Percentiles rank a stretch among this genome's conserved stretches.
phyloP scores from a whole-genome alignment of 768 basidiomycete genomes.

The Lentinula boryana region DNA sequence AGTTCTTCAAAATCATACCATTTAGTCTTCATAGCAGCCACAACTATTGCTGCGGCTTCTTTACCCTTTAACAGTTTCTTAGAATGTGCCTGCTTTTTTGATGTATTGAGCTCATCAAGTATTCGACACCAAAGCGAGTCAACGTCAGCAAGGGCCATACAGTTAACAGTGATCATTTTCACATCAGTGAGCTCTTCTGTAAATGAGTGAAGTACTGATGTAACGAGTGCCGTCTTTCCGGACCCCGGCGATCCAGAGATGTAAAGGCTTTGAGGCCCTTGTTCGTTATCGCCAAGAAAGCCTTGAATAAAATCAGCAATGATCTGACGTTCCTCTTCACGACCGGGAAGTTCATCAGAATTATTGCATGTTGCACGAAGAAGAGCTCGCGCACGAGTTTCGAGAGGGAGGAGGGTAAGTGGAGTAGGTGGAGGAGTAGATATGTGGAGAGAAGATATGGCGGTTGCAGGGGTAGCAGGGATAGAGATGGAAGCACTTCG shows the following conservation, averaged over 20 bases:
- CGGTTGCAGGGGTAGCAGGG: slow-evolving; percentile 39
- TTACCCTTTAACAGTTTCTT: slow-evolving; percentile 41
- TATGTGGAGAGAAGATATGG: slow-evolving; percentile 36
- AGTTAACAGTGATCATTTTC: slow-evolving; percentile 61
- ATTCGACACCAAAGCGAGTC: slow-evolving; percentile 70
- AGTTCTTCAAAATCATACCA: slow-evolving; percentile 33
- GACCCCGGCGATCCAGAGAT: slow-evolving; percentile 93
- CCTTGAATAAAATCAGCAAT: slow-evolving; percentile 56
- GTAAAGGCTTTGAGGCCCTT: slow-evolving; percentile 54
- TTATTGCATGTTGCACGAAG: slow-evolving; percentile 68
- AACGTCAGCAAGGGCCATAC: slow-evolving; percentile 68
- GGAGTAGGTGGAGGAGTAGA: slow-evolving; percentile 62
- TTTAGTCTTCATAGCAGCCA: slow-evolving; percentile 41
- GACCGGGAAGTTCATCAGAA: slow-evolving; percentile 55
- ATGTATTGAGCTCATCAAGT: slow-evolving; percentile 43
- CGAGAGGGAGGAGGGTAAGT: slow-evolving; percentile 41
- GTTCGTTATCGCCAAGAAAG: slow-evolving; percentile 35
- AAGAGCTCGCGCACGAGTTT: slow-evolving; percentile 58
- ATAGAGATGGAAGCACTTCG: slow-evolving; percentile 8
- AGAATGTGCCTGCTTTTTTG: slow-evolving; percentile 21
- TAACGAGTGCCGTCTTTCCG: slow-evolving; percentile 84
- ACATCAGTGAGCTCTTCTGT: slow-evolving; percentile 30
- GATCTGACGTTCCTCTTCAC: slow-evolving; percentile 52
- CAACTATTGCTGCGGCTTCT: slow-evolving; percentile 39
- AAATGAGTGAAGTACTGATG: slow-evolving; percentile 47